Evolutionary conservation across 495 filamentous ascomycete genomes (phyloP).

Genomic region (Xylaria acuta): DNA sequence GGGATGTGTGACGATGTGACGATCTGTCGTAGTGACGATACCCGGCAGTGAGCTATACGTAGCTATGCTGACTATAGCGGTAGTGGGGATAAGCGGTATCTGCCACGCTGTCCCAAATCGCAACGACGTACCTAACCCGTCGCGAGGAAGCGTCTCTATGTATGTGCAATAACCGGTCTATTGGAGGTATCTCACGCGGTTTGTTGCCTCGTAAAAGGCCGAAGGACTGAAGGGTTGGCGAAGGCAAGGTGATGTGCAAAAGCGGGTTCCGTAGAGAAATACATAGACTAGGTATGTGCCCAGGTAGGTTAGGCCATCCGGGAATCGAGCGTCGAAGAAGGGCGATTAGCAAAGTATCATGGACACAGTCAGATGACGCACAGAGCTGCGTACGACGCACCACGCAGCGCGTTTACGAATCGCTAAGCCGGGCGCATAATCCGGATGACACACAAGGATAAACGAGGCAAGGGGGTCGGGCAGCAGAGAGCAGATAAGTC

Average conservation of each 20-base stretch:
- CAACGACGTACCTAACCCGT: background rate
- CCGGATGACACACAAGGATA: conserved; percentile 8
- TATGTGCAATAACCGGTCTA: background rate
- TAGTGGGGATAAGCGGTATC: conserved; percentile 6
- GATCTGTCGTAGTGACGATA: conserved; percentile 13
- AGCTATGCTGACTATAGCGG: background rate
- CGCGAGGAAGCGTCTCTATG: background rate
- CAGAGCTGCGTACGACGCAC: conserved; percentile 33
- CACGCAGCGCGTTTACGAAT: conserved; percentile 38
- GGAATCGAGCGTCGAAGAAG: conserved; percentile 13
- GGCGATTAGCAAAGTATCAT: conserved; percentile 12
- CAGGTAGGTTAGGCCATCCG: conserved; percentile 16
- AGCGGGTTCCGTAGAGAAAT: conserved; percentile 23
- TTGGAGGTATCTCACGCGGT: background rate
- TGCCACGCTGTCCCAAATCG: conserved; percentile 10
- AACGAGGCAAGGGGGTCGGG: conserved; percentile 14
- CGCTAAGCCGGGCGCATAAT: conserved; percentile 29
- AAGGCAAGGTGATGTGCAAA: conserved; percentile 18
- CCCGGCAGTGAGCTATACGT: no score
- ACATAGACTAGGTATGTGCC: background rate
- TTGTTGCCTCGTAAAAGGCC: background rate
- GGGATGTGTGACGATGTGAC: conserved; percentile 25
- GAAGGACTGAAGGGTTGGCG: conserved; percentile 1
- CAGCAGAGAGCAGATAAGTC: conserved; percentile 13
- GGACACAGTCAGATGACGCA: conserved; percentile 33